Evolutionary conservation across 352 stramenopile species (phyloP).

Genomic region (Phytophthora agathidicida): DNA sequence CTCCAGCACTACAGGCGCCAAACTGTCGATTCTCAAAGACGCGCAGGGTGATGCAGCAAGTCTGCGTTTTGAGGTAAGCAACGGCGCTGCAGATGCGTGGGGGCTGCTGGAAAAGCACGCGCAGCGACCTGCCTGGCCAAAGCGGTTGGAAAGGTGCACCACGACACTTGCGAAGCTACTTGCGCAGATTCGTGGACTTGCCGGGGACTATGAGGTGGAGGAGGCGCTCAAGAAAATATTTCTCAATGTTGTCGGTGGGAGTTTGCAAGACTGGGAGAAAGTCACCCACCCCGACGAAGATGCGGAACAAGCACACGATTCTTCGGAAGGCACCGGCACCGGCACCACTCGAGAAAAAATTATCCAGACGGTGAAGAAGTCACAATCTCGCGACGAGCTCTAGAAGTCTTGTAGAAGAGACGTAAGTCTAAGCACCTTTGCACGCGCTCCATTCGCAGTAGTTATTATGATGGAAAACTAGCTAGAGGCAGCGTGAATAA

Average conservation of each 20-base stretch:
- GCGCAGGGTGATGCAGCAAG: slow-evolving; percentile 3
- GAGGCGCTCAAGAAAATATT: slow-evolving; percentile 51
- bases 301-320: not conserved
- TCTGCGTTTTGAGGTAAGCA: slow-evolving; percentile 42
- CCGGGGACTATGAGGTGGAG: slow-evolving; percentile 33
- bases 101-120: slow-evolving; percentile 45
- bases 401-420: slow-evolving; percentile 12
- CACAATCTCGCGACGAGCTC: slow-evolving; percentile 30
- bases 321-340: not conserved
- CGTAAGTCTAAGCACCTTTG: too few relatives aligned
- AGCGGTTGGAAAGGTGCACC: slow-evolving; percentile 44
- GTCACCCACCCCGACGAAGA: slow-evolving; percentile 9
- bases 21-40: slow-evolving; percentile 26
- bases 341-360: not conserved
- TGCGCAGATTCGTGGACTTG: slow-evolving; percentile 19
- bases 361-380: slow-evolving; percentile 11
- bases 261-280: slow-evolving; percentile 40
- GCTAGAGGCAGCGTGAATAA: slow-evolving; percentile 3
- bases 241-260: slow-evolving; percentile 43
- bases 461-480: slow-evolving; percentile 9
- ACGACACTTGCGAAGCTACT: slow-evolving; percentile 28
- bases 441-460: slow-evolving; percentile 14
- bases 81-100: slow-evolving; percentile 59
- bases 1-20: slow-evolving; percentile 35
- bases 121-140: slow-evolving; percentile 48